Conservation (phyloP, 179 eudicot species). For the Amaranthus tricolor region DNA sequence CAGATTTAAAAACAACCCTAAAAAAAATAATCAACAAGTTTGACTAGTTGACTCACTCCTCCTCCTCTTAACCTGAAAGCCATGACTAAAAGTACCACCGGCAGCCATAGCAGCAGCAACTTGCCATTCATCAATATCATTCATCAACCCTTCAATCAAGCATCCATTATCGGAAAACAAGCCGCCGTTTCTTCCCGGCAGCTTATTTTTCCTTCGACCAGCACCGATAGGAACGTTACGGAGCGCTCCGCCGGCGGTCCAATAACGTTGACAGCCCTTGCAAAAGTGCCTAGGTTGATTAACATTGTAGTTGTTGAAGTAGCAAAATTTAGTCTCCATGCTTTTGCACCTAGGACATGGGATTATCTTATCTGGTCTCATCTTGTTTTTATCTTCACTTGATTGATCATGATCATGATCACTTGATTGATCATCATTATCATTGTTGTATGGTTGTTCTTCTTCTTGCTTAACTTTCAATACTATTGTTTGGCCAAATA, state of each 20-base stretch:
- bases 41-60: slow-evolving; percentile 39
- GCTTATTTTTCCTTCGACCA: slow-evolving; percentile 56
- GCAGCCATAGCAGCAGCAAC: slow-evolving; percentile 38
- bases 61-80: slow-evolving; percentile 51
- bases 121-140: slow-evolving; percentile 40
- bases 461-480: slow-evolving; percentile 34
- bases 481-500: slow-evolving; percentile 55
- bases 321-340: slow-evolving; percentile 67
- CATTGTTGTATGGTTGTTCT: slow-evolving; percentile 17
- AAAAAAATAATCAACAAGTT: slow-evolving; percentile 22
- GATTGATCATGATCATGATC: not conserved
- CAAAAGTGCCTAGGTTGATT: slow-evolving; percentile 70
- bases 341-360: slow-evolving; percentile 66
- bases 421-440: not conserved
- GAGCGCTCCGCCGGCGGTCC: slow-evolving; percentile 71
- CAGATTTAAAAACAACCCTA: too few relatives aligned
- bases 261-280: slow-evolving; percentile 60
- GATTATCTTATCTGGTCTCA: slow-evolving; percentile 53
- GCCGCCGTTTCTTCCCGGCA: slow-evolving; percentile 33
- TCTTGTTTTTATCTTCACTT: slow-evolving; percentile 6
- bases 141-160: slow-evolving; percentile 33
- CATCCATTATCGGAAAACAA: slow-evolving; percentile 25
- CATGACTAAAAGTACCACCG: slow-evolving; percentile 35
- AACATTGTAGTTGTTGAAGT: slow-evolving; percentile 66
- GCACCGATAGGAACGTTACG: slow-evolving; percentile 62